Percentiles rank a stretch among this genome's conserved stretches.
phyloP scores from a whole-genome alignment of 441 rosid species.

The Omphalea diandra region DNA sequence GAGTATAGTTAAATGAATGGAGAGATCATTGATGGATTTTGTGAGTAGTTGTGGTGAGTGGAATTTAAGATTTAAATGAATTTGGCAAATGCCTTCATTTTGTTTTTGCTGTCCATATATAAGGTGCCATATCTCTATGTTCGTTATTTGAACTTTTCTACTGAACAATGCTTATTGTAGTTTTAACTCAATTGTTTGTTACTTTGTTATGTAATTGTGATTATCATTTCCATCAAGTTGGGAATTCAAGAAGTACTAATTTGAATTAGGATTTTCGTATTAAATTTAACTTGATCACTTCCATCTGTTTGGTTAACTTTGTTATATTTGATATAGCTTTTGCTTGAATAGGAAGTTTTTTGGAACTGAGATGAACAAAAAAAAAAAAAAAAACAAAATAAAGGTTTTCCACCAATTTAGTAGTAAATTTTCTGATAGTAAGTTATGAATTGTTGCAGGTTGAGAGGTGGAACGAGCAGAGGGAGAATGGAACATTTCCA shows the following conservation, averaged over 20 bases:
- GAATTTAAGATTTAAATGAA: not conserved
- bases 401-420: not conserved
- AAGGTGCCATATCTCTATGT: not conserved
- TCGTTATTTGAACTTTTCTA: not conserved
- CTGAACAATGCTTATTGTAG: not conserved
- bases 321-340: not conserved
- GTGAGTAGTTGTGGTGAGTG: not conserved
- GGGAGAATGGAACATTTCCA: conserved; percentile 88
- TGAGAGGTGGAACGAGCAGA: conserved; percentile 90
- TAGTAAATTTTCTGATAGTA: not conserved
- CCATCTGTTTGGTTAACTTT: not conserved
- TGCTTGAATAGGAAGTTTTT: not conserved
- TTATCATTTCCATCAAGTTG: too few species aligned
- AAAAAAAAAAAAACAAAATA: not conserved
- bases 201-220: too few species aligned
- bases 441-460: conserved; percentile 36
- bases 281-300: not conserved
- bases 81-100: not conserved
- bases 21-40: not conserved
- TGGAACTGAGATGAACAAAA: not conserved
- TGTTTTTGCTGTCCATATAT: not conserved
- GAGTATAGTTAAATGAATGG: not conserved
- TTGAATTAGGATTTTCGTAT: too few species aligned
- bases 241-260: too few species aligned
- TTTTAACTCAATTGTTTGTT: not conserved